Evolutionary conservation across 108 stramenopile genomes (phyloP), one percentile per base, ranked within the genome.

Genomic region (Bacterosira constricta): DNA sequence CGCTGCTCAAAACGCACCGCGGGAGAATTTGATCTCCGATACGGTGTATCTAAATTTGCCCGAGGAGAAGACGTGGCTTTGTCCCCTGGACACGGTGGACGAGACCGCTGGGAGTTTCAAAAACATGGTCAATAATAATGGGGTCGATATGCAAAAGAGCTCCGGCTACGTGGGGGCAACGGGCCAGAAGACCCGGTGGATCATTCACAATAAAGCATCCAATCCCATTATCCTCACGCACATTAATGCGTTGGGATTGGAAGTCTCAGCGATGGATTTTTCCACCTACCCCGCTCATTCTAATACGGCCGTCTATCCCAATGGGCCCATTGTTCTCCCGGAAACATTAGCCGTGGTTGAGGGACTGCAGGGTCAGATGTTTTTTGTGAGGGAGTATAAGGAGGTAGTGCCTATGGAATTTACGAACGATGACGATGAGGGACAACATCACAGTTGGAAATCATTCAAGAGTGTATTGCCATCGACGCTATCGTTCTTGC

Each of bases 31-130:
- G 20, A 34, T 50, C 6, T 45, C 60, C 30, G 15, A 30, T 10
- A 17, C 27, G 18, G 59, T 62, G 18, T 61, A 42, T 29, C 60
- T 71, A 15, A 20, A 52, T 11, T 10, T 71, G 27, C 71, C 71
- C 10, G 71, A 71, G 39, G 71, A 71, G 39, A 62, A 53, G 29
- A 71, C 71, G 10, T 63, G 71, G 71, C 17, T 17, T 0, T 71
- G 71, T 20, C 70, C 70, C 35, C 60, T 67, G 2, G 66, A 54
- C 31, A n/a, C n/a, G n/a, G n/a, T n/a, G n/a, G n/a, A n/a, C n/a
- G n/a, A n/a, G n/a, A n/a, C n/a, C n/a, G n/a, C n/a, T n/a, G n/a
- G n/a, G n/a, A n/a, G n/a, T n/a, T n/a, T n/a, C n/a, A n/a, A n/a
- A n/a, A n/a, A n/a, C n/a, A n/a, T n/a, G n/a, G n/a, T n/a, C n/a